Base-by-base conservation (phyloP, 495 filamentous ascomycete species). In the Penicillium alfredii region DNA sequence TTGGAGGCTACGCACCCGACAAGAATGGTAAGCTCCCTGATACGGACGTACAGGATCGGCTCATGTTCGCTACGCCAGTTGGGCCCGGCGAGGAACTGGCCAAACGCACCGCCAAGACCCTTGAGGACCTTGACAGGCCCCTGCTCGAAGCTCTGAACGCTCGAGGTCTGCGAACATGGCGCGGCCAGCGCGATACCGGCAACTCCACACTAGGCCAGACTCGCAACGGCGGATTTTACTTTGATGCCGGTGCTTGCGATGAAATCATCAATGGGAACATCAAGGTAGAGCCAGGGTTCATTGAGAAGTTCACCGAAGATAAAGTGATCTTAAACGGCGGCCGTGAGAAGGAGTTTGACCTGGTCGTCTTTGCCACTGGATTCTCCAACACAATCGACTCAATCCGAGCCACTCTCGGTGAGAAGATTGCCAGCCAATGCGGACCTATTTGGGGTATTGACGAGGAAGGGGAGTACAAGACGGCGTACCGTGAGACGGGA, bases 341-440 rank as follows among this genome's bases (percentile, higher is more conserved):
- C 4, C 64, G 60, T 1, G 66, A 65, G 35, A 54, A 82, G 0
- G 71, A 80, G 30, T 82, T 81, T 4, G 84, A 88, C 40, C 74
- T 81, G 47, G 74, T 89, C 24, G 68, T 87, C 4, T 79, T 86
- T 40, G 84, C 84, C 5, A 88, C 84, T 6, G 84, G 84, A 0
- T 87, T 83, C 56, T 58, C 71, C 11, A 85, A 83, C 50, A 55
- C 37, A 1, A 41, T 51, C 9, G 47, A 51, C 21, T 48, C 43
- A 0, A 45, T 51, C 20, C 40, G 40, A 15, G 36, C 34, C 20
- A 77, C 84, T 13, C 73, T 89, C 30, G 82, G 82, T 0, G 74
- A 82, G 26, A 66, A 73, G 14, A 53, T 85, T 17, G 78, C 74
- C 3, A 72, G 76, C 40, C 56, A 67, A 28, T 60, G 77, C 1